Percentiles rank a stretch among this genome's conserved stretches.
These are phyloP conservation scores for Trypanosoma conorhini DNA, from an alignment of 208 protist genomes.

Conservation along the genomic window DNA sequence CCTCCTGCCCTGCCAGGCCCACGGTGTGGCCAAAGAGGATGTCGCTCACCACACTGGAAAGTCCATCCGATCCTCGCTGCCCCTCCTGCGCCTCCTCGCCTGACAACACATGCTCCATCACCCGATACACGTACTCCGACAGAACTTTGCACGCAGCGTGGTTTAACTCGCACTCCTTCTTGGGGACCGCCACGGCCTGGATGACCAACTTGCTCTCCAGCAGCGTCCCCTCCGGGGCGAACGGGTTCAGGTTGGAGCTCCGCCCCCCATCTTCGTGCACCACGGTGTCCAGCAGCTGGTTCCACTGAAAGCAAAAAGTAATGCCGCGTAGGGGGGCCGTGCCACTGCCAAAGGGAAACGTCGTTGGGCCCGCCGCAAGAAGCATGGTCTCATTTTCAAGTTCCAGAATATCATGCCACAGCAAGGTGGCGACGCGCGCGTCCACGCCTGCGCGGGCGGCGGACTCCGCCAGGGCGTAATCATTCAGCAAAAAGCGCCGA, in stretches of 20 bases:
- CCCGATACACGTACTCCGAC: slow-evolving; percentile 26
- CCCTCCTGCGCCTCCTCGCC: not conserved
- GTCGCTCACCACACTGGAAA: slow-evolving; percentile 17
- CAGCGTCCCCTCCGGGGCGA: slow-evolving; percentile 24
- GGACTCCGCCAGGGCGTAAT: not conserved
- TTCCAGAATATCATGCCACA: slow-evolving; percentile 56
- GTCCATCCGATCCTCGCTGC: not conserved
- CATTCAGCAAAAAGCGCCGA: slow-evolving; percentile 47
- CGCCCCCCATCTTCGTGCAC: slow-evolving; percentile 41
- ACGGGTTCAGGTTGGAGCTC: slow-evolving; percentile 40
- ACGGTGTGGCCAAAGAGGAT: slow-evolving; percentile 15
- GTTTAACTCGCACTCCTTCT: slow-evolving; percentile 45
- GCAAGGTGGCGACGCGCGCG: slow-evolving; percentile 14
- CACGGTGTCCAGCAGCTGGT: slow-evolving; percentile 67
- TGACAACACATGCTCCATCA: slow-evolving; percentile 20
- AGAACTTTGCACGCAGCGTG: slow-evolving; percentile 32
- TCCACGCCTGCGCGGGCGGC: not conserved
- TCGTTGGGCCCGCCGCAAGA: slow-evolving; percentile 39
- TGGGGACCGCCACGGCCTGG: slow-evolving; percentile 36
- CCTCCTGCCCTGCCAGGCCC: not conserved
- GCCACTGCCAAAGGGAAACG: slow-evolving; percentile 61
- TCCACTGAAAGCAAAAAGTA: slow-evolving; percentile 65
- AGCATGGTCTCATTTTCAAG: slow-evolving; percentile 53
- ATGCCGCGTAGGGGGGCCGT: slow-evolving; percentile 54
- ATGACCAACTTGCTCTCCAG: slow-evolving; percentile 53